phyloP scores from a whole-genome alignment of 805 yeast genomes.

The Kuraishia piskuri region DNA sequence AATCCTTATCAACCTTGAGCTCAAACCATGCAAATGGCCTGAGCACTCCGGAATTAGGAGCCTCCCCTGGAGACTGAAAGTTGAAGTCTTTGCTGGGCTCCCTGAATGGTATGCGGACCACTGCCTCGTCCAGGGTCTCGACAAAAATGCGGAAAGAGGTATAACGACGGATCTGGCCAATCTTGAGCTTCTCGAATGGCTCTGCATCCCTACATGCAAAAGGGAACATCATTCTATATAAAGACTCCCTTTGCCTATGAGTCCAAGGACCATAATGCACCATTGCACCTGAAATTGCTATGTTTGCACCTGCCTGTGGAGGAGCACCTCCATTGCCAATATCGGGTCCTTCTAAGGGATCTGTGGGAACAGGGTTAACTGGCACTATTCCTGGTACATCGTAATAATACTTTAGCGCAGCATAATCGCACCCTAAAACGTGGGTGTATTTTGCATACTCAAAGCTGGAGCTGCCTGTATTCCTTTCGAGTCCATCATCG shows the following conservation, averaged over 20 bases:
- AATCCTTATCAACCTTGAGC: conserved; percentile 44
- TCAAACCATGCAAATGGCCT: conserved; percentile 94
- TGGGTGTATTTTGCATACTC: conserved; percentile 82
- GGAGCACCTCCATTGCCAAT: conserved; percentile 50
- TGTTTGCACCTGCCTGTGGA: conserved; percentile 54
- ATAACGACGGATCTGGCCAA: conserved; percentile 48
- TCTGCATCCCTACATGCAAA: conserved; percentile 46
- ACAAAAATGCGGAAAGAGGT: conserved; percentile 49
- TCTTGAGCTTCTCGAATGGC: conserved; percentile 24
- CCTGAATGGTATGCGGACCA: conserved; percentile 71
- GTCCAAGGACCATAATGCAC: conserved; percentile 95
- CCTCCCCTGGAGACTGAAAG: conserved; percentile 12
- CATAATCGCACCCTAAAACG: conserved; percentile 50
- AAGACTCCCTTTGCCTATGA: conserved; percentile 65
- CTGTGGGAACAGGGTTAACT: conserved; percentile 17
- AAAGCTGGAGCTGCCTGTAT: conserved; percentile 23
- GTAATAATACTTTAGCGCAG: conserved; percentile 51
- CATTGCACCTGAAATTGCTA: conserved; percentile 51
- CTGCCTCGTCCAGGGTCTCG: conserved; percentile 53
- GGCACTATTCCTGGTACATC: conserved; percentile 69
- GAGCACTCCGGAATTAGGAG: conserved; percentile 15
- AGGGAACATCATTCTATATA: conserved; percentile 67
- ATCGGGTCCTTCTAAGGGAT: conserved; percentile 37
- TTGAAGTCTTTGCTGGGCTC: conserved; percentile 70
- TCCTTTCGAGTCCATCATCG: conserved; percentile 24